Conservation (phyloP, 805 yeast genomes). For the Saccharomycopsis synnaedendra region DNA sequence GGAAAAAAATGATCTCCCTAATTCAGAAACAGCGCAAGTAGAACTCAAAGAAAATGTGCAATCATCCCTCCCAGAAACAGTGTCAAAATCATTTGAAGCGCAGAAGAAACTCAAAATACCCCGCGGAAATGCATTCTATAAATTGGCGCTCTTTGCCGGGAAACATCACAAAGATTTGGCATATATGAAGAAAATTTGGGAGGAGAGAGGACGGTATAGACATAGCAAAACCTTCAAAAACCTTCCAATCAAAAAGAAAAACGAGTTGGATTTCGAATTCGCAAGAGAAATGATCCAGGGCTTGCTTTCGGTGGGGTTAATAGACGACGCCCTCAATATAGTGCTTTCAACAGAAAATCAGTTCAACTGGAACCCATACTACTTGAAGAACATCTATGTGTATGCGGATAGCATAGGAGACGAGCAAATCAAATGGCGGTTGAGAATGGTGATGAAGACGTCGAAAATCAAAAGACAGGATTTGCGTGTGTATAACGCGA, state of each 20-base stretch:
- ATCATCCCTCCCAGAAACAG: background rate
- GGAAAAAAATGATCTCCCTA: background rate
- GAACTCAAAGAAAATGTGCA: too few relatives aligned
- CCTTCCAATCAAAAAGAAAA: constrained; percentile 27
- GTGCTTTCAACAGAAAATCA: constrained; percentile 55
- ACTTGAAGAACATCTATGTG: constrained; percentile 10
- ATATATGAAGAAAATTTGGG: constrained; percentile 62
- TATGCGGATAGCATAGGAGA: constrained; percentile 15
- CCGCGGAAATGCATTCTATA: constrained; percentile 41
- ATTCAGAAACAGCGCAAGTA: background rate
- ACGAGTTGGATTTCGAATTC: constrained; percentile 48
- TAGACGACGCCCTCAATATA: constrained; percentile 61
- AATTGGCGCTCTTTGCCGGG: constrained; percentile 57
- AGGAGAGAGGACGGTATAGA: constrained; percentile 67
- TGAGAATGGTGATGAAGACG: constrained; percentile 6
- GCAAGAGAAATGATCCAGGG: constrained; percentile 60
- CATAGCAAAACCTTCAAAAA: constrained; percentile 37
- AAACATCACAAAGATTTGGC: constrained; percentile 38
- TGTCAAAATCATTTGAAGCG: background rate
- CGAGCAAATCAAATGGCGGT: constrained; percentile 1
- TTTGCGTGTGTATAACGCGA: background rate
- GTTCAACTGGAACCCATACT: constrained; percentile 52
- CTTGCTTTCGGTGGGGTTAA: constrained; percentile 40
- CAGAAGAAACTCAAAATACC: constrained; percentile 19
- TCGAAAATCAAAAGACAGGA: background rate